Base-by-base conservation (phyloP, 2,329 filamentous ascomycete genomes). In the Cladophialophora yegresii region DNA sequence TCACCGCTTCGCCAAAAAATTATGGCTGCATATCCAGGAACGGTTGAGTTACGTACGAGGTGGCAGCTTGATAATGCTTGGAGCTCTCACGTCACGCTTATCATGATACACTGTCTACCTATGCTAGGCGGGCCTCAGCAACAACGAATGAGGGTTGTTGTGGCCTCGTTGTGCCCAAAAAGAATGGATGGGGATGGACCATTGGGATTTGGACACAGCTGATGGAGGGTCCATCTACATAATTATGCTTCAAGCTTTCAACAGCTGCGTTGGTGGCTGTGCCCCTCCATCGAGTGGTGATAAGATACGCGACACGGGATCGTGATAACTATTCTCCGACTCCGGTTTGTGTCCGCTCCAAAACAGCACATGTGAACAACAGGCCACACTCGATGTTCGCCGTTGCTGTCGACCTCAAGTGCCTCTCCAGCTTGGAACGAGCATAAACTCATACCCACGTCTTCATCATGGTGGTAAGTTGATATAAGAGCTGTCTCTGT, bases 401-500 rank as follows among this genome's bases (percentile, higher is more conserved):
- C 20, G n/a, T 54, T 30, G 33, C 32, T 40, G 23, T 22, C 54
- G 6, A 33, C 22, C 50, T 33, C 62, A 28, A n/a, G 43, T 23
- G 36, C 40, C 22, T 20, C 13, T 58, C 28, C 26, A 50, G 20
- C n/a, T 50, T 10, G 54, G 30, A 28, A 50, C 58, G 47, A 60
- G 16, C 28, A 32, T 54, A 43, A 4, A 10, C n/a, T 22, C 40
- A 54, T 28, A 30, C 2, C 26, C 33, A 61, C 43, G 20, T 33
- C 65, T 51, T 69, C 74, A 75, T 62, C 60, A 80, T 80, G 78
- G 78, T 80, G 69, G 77, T 77, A 71, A 71, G 77, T 77, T 13
- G 22, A 22, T 51, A 23, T 78, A 67, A 87, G 84, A 78, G 87
- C 77, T 84, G 79, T 85, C 12, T 88, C 82, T 87, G 85, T 77